These are phyloP conservation scores for Phanerodontia chrysosporium DNA, from an alignment of 768 basidiomycete genomes.

Conservation along the genomic window DNA sequence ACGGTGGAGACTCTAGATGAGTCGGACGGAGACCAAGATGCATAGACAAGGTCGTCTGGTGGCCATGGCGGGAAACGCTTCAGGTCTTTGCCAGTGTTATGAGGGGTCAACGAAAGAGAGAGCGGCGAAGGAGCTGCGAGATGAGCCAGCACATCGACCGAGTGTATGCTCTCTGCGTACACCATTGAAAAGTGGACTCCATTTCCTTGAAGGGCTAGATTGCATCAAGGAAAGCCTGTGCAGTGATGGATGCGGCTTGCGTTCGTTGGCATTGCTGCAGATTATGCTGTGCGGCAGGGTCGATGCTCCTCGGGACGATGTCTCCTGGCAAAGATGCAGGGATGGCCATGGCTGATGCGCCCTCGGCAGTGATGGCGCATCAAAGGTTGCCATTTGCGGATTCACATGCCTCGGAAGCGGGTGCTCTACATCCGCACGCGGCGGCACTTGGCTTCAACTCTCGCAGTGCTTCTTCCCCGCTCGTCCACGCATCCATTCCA, in stretches of 20 bases:
- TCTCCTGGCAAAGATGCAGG: not conserved
- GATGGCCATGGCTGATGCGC: not conserved
- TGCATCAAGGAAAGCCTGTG: not conserved
- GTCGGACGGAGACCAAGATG: not conserved
- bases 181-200: not conserved
- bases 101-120: too few species aligned
- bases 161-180: not conserved
- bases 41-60: not conserved
- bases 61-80: not conserved
- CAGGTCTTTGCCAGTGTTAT: too few species aligned
- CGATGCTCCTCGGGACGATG: too few species aligned
- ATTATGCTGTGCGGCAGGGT: not conserved
- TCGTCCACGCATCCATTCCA: not conserved
- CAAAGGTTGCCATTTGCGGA: not conserved
- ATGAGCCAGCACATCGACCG: not conserved
- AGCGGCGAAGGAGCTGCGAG: too few species aligned
- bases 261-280: not conserved
- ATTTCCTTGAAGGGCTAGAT: not conserved
- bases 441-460: not conserved
- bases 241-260: not conserved
- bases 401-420: conserved; percentile 9
- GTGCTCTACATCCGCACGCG: not conserved
- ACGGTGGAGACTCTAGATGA: conserved; percentile 73
- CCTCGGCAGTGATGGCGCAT: not conserved
- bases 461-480: not conserved